Evolutionary conservation across 106 monocot species (phyloP).

Genomic region (Hemerocallis citrina): DNA sequence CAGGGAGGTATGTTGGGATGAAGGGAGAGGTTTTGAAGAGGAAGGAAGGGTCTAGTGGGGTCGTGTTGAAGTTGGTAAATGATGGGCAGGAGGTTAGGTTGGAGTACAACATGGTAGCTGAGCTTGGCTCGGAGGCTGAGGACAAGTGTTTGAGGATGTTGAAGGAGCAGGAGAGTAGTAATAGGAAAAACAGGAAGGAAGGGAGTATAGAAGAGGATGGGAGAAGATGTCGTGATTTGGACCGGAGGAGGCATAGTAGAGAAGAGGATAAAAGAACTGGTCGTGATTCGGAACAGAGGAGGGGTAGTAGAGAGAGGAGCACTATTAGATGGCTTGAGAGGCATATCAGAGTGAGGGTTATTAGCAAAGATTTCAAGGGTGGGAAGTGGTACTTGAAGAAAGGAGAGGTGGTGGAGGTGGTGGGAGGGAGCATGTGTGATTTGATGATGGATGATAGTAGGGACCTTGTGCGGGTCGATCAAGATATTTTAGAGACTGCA

Average conservation of each 20-base stretch:
- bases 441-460: conserved; percentile 65
- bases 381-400: conserved; percentile 76
- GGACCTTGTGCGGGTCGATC: conserved; percentile 70
- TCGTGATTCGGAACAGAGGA: not conserved
- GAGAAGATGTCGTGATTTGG: no score
- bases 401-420: conserved; percentile 75
- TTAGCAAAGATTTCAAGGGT: conserved; percentile 56
- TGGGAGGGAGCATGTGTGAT: conserved; percentile 61
- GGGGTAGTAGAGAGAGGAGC: not conserved
- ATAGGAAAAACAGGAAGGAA: conserved; percentile 8
- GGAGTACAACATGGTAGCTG: conserved; percentile 21
- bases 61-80: conserved; percentile 18
- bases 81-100: conserved; percentile 22
- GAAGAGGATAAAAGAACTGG: no score
- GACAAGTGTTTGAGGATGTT: not conserved
- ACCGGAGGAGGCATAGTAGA: conserved; percentile 1
- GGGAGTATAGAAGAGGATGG: not conserved
- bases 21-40: conserved; percentile 25
- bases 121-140: conserved; percentile 7
- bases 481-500: conserved; percentile 80
- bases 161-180: not conserved
- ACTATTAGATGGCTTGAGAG: conserved; percentile 56
- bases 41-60: not conserved
- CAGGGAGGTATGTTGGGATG: conserved; percentile 24
- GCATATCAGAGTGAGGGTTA: conserved; percentile 76